Base-by-base conservation (phyloP, 2,329 filamentous ascomycete species). In the Ophiocordyceps australis region DNA sequence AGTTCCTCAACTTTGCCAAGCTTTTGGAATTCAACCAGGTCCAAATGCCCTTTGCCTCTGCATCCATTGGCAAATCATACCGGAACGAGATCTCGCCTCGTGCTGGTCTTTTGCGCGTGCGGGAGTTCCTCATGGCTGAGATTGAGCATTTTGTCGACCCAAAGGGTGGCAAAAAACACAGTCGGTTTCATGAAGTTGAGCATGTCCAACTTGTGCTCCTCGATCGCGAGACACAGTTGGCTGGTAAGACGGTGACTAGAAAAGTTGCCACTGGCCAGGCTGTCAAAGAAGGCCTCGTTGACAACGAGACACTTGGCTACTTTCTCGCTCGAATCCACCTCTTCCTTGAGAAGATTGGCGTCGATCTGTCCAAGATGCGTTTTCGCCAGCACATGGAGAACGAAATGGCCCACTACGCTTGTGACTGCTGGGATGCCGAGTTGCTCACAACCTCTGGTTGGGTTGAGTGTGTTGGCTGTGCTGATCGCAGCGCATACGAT, bases 61-160 rank as follows among this genome's bases (percentile, higher is more conserved):
- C 89, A 24, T 92, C 81, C 20, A 91, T 98, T 47, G 89, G 89
- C 54, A 93, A 93, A 56, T 94, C 86, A 2, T 95, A 93, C 67
- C 74, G 89, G 42, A 98, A 98, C 49, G 89, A 98, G 48, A 94
- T 98, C 40, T 94, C 89, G 1, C 89, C 89, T 8, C 72, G 89
- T 29, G 71, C 81, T 35, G 89, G 89, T 54, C 72, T 98, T 21
- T 58, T 98, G 30, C 78, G 89, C 40, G 89, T 98, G 22, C 80
- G 89, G 41, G 89, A 98, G 52, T 95, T 98, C 57, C 57, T 94
- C 41, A 95, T 98, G 89, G 89, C 86, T 14, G 89, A 98, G 56
- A 93, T 98, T 40, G 89, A 98, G 59, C 89, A 98, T 53, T 98
- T 81, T 46, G 89, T 98, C 38, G 89, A 98, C 43, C 89, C 89